A percentile compares a stretch with the other conserved stretches of the same genome.
Evolutionary conservation across 2,329 filamentous ascomycete genomes (phyloP).

Genomic region (Microcyclospora tardicrescens): DNA sequence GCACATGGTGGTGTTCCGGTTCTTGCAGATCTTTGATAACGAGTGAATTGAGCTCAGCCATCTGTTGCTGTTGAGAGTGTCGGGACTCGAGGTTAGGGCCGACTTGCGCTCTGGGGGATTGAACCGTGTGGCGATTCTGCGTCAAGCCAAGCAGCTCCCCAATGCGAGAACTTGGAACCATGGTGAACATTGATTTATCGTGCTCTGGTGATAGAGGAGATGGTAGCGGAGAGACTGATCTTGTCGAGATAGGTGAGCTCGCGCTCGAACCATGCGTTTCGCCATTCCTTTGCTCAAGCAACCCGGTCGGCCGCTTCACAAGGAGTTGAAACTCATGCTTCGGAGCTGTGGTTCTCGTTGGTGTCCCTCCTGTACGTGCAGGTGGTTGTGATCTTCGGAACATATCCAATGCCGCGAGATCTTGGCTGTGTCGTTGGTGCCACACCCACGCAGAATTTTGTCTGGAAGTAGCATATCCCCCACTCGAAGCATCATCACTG

Average conservation of each 20-base stretch:
- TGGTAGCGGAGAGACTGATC: constrained; percentile 11
- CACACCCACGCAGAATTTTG: constrained; percentile 4
- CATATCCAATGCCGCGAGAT: not conserved
- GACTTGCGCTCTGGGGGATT: not conserved
- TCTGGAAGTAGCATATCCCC: constrained; percentile 1
- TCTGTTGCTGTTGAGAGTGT: too few relatives aligned
- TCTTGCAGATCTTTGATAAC: not conserved
- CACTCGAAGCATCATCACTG: constrained; percentile 17
- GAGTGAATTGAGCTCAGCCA: too few relatives aligned
- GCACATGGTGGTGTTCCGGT: constrained; percentile 6
- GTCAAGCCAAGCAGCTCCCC: constrained; percentile 8
- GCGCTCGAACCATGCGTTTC: constrained; percentile 11
- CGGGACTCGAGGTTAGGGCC: not conserved
- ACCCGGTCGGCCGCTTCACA: constrained; percentile 11
- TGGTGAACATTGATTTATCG: constrained; percentile 7
- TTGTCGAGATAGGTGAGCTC: constrained; percentile 8
- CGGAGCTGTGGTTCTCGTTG: not conserved
- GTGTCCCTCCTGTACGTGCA: not conserved
- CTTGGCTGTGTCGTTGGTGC: constrained; percentile 5
- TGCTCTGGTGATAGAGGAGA: constrained; percentile 5
- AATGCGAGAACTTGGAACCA: constrained; percentile 7
- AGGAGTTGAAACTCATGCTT: constrained; percentile 7
- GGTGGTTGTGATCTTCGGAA: not conserved
- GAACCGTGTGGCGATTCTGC: not conserved
- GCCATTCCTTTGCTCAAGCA: constrained; percentile 5